Evolutionary conservation across 768 basidiomycete genomes (phyloP), one percentile per base, ranked within the genome.

Genomic region (Austroboletus festivus): DNA sequence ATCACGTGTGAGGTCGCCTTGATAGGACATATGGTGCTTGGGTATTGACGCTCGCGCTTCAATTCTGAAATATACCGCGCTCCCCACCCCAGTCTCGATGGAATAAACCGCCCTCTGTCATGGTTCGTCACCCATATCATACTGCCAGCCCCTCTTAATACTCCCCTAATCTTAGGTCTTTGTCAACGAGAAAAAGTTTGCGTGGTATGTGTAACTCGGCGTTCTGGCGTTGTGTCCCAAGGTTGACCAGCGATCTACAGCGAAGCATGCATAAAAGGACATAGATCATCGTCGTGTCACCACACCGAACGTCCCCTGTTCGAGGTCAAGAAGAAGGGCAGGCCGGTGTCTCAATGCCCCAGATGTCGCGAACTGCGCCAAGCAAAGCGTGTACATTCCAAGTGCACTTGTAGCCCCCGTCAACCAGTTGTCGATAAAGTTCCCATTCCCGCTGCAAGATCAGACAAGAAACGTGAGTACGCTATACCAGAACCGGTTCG

Each of bases 201-300:
- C 89, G 33, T 91, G 88, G 88, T 88, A 60, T 30, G 72, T 63
- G n/a, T 42, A n/a, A 37, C 33, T 26, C 22, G 28, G 34, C 37
- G 20, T 24, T 15, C 13, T 13, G 31, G 9, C 13, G 12, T 19
- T 23, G 28, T 31, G 39, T 53, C 24, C 26, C 20, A 22, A 41
- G 49, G 43, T 54, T 66, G 21, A 57, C 54, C 31, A 43, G 19
- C 26, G 16, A 30, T 34, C 42, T 28, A 19, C 59, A 93, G 93
- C 68, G 88, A 87, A 73, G 86, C 90, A 12, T 96, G 93, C 68
- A 93, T 94, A 64, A 93, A 93, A 70, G 93, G 93, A 0, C 93
- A 96, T 61, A 83, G 93, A 45, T 93, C 93, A 12, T 92, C 91
- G 3, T 82, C 82, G 13, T 96, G 93, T 65, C 79, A 79, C 41